A percentile compares a stretch with the other conserved stretches of the same genome.
Conservation (phyloP, 1,139 yeast species). For the Hansenula lynferdii region DNA sequence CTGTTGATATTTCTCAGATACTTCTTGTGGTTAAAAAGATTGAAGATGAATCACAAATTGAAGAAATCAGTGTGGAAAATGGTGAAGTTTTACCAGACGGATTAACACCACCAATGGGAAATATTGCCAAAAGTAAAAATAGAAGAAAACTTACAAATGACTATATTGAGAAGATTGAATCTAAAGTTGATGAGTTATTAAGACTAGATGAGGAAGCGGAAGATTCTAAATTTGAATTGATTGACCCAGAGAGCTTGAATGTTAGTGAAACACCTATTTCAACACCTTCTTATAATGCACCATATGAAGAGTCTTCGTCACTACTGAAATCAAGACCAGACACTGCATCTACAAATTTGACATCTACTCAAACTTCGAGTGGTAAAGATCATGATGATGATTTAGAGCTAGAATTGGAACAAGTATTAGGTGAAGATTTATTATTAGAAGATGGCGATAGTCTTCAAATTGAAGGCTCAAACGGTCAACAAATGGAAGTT, state of each 20-base stretch:
- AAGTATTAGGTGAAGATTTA: conserved; percentile 31
- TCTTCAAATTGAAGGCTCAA: conserved; percentile 1
- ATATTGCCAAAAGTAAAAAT: conserved; percentile 50
- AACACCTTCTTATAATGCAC: conserved; percentile 1
- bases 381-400: conserved; percentile 26
- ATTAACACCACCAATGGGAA: conserved; percentile 68
- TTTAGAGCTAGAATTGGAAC: conserved; percentile 33
- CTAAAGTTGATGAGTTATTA: conserved; percentile 71
- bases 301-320: conserved; percentile 22
- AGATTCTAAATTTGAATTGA: conserved; percentile 70
- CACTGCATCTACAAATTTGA: too few species aligned
- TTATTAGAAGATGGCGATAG: conserved; percentile 25
- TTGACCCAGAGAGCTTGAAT: conserved; percentile 36
- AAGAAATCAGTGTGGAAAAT: conserved; percentile 31
- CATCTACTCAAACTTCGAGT: neutral
- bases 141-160: conserved; percentile 46
- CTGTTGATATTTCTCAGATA: conserved; percentile 84
- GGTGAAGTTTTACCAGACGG: conserved; percentile 41
- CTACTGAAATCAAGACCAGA: conserved; percentile 4
- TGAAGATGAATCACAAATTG: conserved; percentile 46
- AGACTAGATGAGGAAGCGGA: conserved; percentile 80
- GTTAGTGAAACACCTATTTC: conserved; percentile 5
- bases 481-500: conserved; percentile 10
- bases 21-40: conserved; percentile 67
- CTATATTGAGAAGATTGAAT: conserved; percentile 64